Conservation (phyloP, 2,329 filamentous ascomycete genomes). For the Monosporascus sp. region DNA sequence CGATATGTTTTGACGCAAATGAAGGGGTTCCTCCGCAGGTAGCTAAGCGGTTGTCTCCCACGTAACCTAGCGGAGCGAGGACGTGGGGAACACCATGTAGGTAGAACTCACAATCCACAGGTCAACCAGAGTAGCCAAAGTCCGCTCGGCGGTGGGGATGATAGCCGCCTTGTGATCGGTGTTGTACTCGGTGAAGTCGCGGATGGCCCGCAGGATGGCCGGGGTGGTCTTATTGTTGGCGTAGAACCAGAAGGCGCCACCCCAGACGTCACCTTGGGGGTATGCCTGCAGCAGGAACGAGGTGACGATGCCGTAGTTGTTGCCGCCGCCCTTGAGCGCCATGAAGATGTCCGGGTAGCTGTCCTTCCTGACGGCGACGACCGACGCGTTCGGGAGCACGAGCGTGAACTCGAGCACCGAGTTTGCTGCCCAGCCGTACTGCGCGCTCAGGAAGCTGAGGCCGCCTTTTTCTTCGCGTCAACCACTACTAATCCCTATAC, state of each 20-base stretch:
- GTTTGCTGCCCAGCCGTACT: slow-evolving; percentile 48
- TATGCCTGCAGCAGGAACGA: slow-evolving; percentile 39
- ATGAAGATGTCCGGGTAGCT: slow-evolving; percentile 45
- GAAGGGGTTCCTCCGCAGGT: too few relatives aligned
- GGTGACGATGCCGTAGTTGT: slow-evolving; percentile 50
- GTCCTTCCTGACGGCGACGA: slow-evolving; percentile 39
- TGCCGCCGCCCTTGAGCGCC: slow-evolving; percentile 52
- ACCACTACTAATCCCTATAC: slow-evolving; percentile 40
- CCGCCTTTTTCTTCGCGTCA: slow-evolving; percentile 38
- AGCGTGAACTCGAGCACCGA: slow-evolving; percentile 45
- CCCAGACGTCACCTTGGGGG: slow-evolving; percentile 36
- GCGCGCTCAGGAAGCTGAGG: slow-evolving; percentile 45
- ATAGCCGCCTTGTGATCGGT: slow-evolving; percentile 56
- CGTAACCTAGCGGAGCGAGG: too few relatives aligned
- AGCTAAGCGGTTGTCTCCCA: too few relatives aligned
- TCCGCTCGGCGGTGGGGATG: slow-evolving; percentile 50
- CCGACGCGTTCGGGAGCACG: slow-evolving; percentile 44
- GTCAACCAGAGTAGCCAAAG: slow-evolving; percentile 38
- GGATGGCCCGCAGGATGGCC: slow-evolving; percentile 40
- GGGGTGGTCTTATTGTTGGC: slow-evolving; percentile 24
- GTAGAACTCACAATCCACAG: slow-evolving; percentile 44
- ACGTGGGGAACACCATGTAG: too few relatives aligned
- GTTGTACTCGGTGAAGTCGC: slow-evolving; percentile 54
- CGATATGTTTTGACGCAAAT: too few relatives aligned
- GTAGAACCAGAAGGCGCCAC: slow-evolving; percentile 36